phyloP scores from a whole-genome alignment of 441 rosid species.

The Populus hybrid region DNA sequence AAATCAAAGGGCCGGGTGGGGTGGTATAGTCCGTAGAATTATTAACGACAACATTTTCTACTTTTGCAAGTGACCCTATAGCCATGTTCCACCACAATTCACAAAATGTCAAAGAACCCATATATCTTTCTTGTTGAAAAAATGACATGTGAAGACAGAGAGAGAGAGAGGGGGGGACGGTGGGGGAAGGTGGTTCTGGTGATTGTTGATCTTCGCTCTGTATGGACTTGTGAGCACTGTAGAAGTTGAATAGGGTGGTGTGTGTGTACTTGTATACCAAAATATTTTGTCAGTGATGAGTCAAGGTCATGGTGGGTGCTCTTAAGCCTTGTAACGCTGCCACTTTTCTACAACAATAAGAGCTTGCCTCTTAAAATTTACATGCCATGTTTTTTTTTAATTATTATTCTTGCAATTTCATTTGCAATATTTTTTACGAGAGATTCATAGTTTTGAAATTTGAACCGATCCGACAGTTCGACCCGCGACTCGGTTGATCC shows the following conservation, averaged over 20 bases:
- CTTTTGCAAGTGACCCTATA: slow-evolving; percentile 30
- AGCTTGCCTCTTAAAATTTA: neutral
- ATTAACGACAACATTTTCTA: neutral
- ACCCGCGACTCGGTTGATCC: accelerated
- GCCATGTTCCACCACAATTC: slow-evolving; percentile 30
- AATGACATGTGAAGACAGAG: neutral
- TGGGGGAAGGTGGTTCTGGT: neutral
- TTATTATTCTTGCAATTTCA: too few species aligned
- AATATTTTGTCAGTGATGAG: slow-evolving; percentile 1
- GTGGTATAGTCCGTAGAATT: slow-evolving; percentile 18
- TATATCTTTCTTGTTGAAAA: slow-evolving; percentile 18
- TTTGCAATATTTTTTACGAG: too few species aligned
- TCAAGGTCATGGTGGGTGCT: neutral
- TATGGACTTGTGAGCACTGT: neutral
- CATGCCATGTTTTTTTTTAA: neutral
- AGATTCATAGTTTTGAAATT: too few species aligned
- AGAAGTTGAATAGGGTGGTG: neutral
- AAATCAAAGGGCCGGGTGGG: slow-evolving; percentile 9
- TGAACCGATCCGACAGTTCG: too few species aligned
- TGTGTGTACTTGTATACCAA: neutral
- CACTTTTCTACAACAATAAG: too few species aligned
- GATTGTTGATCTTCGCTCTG: neutral
- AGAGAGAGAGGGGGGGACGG: too few species aligned
- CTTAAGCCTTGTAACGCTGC: neutral
- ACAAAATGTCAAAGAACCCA: slow-evolving; percentile 32